These are phyloP conservation scores for Yamadazyma conglobata DNA, from an alignment of 1,139 yeast genomes.

Conservation along the genomic window DNA sequence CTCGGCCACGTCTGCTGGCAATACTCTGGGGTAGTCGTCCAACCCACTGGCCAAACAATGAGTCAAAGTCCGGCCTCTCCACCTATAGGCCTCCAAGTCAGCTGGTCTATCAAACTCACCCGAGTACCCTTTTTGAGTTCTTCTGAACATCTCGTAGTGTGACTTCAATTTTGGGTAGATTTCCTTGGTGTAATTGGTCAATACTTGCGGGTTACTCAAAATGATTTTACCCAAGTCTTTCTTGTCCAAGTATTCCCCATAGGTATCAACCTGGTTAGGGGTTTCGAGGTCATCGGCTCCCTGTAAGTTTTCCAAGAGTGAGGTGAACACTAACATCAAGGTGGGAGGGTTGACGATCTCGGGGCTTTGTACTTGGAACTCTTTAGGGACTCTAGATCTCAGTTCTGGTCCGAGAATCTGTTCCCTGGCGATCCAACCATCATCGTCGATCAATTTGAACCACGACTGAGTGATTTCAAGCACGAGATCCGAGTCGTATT, in stretches of 20 bases:
- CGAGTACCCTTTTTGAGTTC: conserved; percentile 72
- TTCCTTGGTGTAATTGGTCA: conserved; percentile 56
- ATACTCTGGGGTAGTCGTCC: conserved; percentile 92
- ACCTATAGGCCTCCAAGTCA: conserved; percentile 67
- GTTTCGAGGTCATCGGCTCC: conserved; percentile 19
- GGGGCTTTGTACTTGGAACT: conserved; percentile 84
- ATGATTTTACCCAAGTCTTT: conserved; percentile 47
- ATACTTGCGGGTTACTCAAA: conserved; percentile 56
- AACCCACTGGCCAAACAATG: conserved; percentile 92
- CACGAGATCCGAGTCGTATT: conserved; percentile 81
- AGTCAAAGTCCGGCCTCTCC: conserved; percentile 87
- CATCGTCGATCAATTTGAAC: conserved; percentile 80
- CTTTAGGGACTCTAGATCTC: conserved; percentile 82
- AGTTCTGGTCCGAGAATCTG: conserved; percentile 92
- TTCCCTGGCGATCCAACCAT: conserved; percentile 97
- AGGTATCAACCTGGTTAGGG: conserved; percentile 20
- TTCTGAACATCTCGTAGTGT: conserved; percentile 85
- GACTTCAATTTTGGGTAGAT: conserved; percentile 73
- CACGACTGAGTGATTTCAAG: conserved; percentile 82
- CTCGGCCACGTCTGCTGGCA: conserved; percentile 82
- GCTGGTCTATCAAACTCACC: conserved; percentile 70
- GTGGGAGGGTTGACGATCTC: conserved; percentile 96
- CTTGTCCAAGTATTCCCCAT: conserved; percentile 11
- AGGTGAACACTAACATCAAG: conserved; percentile 72
- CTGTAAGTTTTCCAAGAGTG: conserved; percentile 49